Evolutionary conservation across 495 filamentous ascomycete species (phyloP).

Genomic region (Aspergillus haitiensis): DNA sequence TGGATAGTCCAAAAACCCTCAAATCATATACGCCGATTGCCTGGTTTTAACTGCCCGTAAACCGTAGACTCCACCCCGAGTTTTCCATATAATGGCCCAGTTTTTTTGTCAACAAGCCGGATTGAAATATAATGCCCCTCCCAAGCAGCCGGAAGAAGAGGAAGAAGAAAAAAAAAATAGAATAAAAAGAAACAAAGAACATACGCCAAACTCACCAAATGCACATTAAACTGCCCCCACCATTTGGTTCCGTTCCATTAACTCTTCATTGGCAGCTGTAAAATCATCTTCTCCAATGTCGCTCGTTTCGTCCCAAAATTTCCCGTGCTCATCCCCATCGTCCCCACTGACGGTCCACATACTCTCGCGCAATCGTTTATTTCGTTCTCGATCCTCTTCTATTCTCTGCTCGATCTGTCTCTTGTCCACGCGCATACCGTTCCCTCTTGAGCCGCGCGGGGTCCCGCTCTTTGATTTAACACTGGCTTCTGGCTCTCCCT

Average conservation of each 20-base stretch:
- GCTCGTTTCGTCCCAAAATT: conserved; percentile 76
- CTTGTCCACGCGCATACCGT: conserved; percentile 66
- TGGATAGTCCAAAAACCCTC: neutral
- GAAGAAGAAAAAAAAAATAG: neutral
- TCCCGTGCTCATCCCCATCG: conserved; percentile 62
- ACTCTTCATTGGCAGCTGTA: conserved; percentile 69
- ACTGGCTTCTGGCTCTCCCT: conserved; percentile 28
- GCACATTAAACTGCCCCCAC: conserved; percentile 12
- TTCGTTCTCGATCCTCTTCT: conserved; percentile 93
- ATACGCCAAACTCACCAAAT: neutral
- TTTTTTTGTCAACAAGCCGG: too few species aligned
- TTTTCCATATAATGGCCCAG: neutral
- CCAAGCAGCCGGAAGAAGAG: too few species aligned
- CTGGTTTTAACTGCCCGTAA: neutral
- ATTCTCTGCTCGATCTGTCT: conserved; percentile 91
- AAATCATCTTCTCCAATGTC: conserved; percentile 84
- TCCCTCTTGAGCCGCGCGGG: conserved; percentile 33
- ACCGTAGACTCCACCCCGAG: neutral
- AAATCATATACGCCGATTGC: conserved; percentile 1
- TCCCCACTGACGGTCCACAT: conserved; percentile 79
- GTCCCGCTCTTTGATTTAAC: conserved; percentile 33
- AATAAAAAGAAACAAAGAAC: neutral
- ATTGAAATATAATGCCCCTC: too few species aligned
- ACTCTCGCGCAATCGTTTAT: conserved; percentile 83
- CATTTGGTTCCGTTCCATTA: conserved; percentile 53